A percentile compares a stretch with the other conserved stretches of the same genome.
These are phyloP conservation scores for Akanthomyces uredinophilus DNA, from an alignment of 2,329 filamentous ascomycete genomes.

Conservation along the genomic window DNA sequence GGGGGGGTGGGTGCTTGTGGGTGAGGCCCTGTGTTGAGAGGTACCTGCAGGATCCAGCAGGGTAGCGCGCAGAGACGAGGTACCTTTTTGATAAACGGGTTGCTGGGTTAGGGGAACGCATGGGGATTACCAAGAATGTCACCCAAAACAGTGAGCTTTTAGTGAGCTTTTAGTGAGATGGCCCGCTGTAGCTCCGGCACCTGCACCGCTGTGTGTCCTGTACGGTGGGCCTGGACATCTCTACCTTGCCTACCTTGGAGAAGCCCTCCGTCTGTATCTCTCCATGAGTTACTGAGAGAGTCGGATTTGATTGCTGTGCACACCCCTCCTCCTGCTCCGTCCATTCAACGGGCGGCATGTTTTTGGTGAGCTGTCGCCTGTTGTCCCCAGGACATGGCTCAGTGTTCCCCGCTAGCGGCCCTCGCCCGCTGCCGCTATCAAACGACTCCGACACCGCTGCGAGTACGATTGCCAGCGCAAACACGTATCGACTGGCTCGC, in stretches of 20 bases:
- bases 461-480: neutral
- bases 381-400: neutral
- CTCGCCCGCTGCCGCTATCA: neutral
- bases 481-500: neutral
- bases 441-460: neutral
- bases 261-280: too few species aligned
- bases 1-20: neutral
- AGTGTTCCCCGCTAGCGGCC: neutral
- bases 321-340: neutral
- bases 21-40: neutral
- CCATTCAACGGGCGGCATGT: too few species aligned
- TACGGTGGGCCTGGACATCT: neutral
- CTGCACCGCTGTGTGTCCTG: neutral
- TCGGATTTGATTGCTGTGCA: neutral
- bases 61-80: neutral
- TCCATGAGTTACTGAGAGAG: neutral
- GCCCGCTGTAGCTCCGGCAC: neutral
- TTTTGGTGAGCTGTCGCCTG: too few species aligned
- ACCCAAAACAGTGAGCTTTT: neutral
- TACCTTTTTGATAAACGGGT: neutral
- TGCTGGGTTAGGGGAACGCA: neutral
- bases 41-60: neutral
- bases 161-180: slow-evolving; percentile 4
- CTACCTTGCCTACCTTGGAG: too few species aligned
- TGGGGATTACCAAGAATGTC: neutral